Conservation (phyloP, 2,329 filamentous ascomycete species). For the Lasiodiplodia sp. region DNA sequence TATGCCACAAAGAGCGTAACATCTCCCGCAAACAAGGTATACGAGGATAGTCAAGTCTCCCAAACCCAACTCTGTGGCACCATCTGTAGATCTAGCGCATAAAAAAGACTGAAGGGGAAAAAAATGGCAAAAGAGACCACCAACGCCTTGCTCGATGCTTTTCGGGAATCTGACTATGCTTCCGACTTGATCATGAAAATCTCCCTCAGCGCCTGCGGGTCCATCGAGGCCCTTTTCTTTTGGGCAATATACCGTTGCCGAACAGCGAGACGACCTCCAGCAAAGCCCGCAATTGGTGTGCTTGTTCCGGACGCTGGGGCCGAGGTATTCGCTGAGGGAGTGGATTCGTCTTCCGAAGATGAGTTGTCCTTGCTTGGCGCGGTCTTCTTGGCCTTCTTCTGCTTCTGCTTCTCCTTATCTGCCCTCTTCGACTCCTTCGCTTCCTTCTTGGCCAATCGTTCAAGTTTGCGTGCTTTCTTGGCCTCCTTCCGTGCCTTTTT, state of each 20-base stretch:
- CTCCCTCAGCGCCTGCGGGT: slow-evolving; percentile 85
- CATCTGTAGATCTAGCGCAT: neutral
- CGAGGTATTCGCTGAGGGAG: slow-evolving; percentile 50
- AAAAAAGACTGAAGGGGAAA: neutral
- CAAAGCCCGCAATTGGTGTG: slow-evolving; percentile 53
- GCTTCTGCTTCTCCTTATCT: slow-evolving; percentile 45
- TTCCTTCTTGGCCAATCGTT: slow-evolving; percentile 53
- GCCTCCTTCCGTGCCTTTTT: slow-evolving; percentile 36
- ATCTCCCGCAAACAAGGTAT: neutral
- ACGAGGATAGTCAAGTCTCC: neutral
- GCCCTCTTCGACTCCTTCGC: slow-evolving; percentile 57
- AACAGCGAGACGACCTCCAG: slow-evolving; percentile 72
- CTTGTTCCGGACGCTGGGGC: slow-evolving; percentile 38
- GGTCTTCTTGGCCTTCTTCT: slow-evolving; percentile 51
- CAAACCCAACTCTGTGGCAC: neutral
- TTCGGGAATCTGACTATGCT: slow-evolving; percentile 27
- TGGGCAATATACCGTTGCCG: slow-evolving; percentile 85
- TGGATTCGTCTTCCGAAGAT: slow-evolving; percentile 37
- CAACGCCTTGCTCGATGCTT: slow-evolving; percentile 29
- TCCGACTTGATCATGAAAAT: slow-evolving; percentile 73
- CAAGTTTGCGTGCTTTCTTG: slow-evolving; percentile 50
- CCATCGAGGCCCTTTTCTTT: slow-evolving; percentile 83
- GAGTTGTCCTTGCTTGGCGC: slow-evolving; percentile 33
- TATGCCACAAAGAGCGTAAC: neutral
- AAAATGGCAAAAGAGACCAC: slow-evolving; percentile 12